Base-by-base conservation (phyloP, 129 eudicot genomes). In the Flaveria bidentis region DNA sequence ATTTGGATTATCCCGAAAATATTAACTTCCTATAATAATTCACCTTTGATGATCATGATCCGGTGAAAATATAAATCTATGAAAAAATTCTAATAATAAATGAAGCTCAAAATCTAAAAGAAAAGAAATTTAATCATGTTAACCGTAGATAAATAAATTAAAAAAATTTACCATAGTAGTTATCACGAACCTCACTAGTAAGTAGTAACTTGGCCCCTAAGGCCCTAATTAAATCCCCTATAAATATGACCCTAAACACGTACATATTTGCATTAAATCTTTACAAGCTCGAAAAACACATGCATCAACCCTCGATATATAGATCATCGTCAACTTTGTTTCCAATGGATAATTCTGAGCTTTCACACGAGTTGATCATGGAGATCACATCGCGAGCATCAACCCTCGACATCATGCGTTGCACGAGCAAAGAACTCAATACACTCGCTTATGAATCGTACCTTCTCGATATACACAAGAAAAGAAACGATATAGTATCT, bases 341-440 rank as follows among this genome's bases (percentile, higher is more conserved):
- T 25, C 14, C 0, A 33, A 77, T 77, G 75, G 81, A 55, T 36
- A 5, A 36, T 68, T 77, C 75, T 1, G 25, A 53, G 72, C 28
- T 70, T 18, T 60, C 25, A 15, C 2, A 17, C 61, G 64, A 78
- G 9, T 45, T 47, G 77, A 47, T 33, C 6, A 9, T 78, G 16
- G 72, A 78, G 61, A 60, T 78, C 28, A 22, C 49, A 12, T 78
- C 65, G 2, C 36, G 82, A 46, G 50, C 82, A 45, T 46, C 76
- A 0, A 78, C 77, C 2, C 53, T 78, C 3, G 65, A 71, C n/a
- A 42, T 42, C 2, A 25, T 78, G 15, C 62, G 73, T 12, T 78
- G 70, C 30, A 28, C 58, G 3, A 58, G 15, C 53, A 78, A 70
- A 16, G 69, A 77, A 8, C 46, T 67, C 1, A 56, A 77, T 12